These are phyloP conservation scores for Pueraria montana DNA, from an alignment of 306 rosid genomes.

Conservation along the genomic window DNA sequence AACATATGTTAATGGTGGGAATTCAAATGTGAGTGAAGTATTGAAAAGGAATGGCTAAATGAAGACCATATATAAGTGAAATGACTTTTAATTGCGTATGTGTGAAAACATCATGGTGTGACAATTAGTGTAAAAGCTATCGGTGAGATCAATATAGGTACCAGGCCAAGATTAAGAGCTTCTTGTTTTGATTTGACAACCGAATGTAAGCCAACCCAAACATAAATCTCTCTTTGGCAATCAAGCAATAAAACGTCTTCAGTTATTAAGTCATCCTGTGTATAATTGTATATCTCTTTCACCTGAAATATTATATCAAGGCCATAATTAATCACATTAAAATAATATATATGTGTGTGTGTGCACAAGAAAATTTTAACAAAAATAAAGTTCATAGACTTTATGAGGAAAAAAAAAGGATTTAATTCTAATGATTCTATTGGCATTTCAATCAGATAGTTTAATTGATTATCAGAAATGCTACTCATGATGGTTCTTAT, in stretches of 20 bases:
- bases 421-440: conserved; percentile 17
- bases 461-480: conserved; percentile 2
- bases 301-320: conserved; percentile 67
- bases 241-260: conserved; percentile 89
- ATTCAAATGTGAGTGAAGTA: neutral
- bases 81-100: neutral
- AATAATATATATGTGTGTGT: neutral
- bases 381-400: conserved; percentile 16
- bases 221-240: conserved; percentile 86
- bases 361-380: neutral
- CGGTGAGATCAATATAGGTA: conserved; percentile 33
- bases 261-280: conserved; percentile 93
- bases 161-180: conserved; percentile 86
- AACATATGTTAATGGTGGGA: neutral
- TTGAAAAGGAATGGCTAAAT: neutral
- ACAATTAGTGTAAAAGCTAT: neutral
- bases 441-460: conserved; percentile 23
- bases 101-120: conserved; percentile 5
- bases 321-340: conserved; percentile 35
- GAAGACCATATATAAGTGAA: neutral
- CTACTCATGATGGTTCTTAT: neutral
- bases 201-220: conserved; percentile 92
- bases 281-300: conserved; percentile 88
- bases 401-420: neutral
- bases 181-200: conserved; percentile 78